Percentiles rank a stretch among this genome's conserved stretches.
Evolutionary conservation across 2,329 filamentous ascomycete genomes (phyloP).

Genomic region (Epichloe amarillans): DNA sequence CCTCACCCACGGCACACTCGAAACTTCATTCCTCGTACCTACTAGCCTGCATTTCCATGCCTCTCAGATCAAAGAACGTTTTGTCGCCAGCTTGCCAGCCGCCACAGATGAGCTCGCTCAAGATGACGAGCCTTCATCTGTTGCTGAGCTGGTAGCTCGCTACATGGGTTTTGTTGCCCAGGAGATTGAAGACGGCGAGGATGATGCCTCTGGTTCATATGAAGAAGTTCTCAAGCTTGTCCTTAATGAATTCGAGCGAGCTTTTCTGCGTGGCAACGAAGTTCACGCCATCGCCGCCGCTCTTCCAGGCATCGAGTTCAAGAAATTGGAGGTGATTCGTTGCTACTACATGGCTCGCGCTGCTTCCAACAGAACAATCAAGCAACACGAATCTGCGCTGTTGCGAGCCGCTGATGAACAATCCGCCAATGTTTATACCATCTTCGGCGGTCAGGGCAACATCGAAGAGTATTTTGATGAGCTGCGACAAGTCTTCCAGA

Average conservation of each 20-base stretch:
- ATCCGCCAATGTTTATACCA: constrained; percentile 75
- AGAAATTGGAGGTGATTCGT: constrained; percentile 81
- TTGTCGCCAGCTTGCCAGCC: constrained; percentile 69
- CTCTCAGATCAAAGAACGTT: constrained; percentile 83
- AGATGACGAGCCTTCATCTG: constrained; percentile 97
- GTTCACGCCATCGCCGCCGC: constrained; percentile 79
- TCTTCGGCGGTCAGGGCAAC: constrained; percentile 95
- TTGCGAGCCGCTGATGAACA: constrained; percentile 77
- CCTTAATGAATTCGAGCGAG: constrained; percentile 91
- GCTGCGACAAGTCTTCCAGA: constrained; percentile 78
- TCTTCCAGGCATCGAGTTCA: constrained; percentile 79
- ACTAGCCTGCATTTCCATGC: constrained; percentile 94
- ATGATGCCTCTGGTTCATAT: constrained; percentile 76
- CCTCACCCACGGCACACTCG: constrained; percentile 84
- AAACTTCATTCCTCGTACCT: constrained; percentile 90
- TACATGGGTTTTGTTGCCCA: constrained; percentile 84
- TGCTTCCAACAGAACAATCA: constrained; percentile 73
- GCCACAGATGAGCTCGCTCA: constrained; percentile 95
- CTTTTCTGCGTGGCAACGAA: constrained; percentile 89
- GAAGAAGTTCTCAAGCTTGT: constrained; percentile 86
- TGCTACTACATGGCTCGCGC: constrained; percentile 86
- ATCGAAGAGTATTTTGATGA: constrained; percentile 99
- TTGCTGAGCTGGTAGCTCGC: constrained; percentile 79
- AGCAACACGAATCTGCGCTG: constrained; percentile 85
- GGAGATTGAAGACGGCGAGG: constrained; percentile 86